These are phyloP conservation scores for Alternaria metachromatica DNA, from an alignment of 2,329 filamentous ascomycete genomes.

Conservation along the genomic window DNA sequence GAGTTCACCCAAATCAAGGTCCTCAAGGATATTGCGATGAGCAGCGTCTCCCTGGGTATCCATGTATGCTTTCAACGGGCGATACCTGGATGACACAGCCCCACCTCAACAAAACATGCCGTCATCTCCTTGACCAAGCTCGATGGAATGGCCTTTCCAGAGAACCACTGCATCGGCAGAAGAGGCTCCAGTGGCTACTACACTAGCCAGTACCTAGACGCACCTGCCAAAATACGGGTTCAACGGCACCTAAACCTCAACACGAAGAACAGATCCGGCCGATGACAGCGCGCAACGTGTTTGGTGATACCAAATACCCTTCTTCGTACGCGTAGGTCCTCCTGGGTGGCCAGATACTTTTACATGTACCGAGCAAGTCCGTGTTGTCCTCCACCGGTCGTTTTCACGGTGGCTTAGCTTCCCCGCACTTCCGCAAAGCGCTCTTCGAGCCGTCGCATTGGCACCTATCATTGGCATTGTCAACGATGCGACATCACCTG, in stretches of 20 bases:
- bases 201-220: background rate
- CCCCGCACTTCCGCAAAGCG: slow-evolving; percentile 5
- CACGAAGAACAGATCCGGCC: background rate
- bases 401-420: slow-evolving; percentile 1
- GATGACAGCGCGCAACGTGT: background rate
- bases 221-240: background rate
- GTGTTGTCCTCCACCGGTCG: background rate
- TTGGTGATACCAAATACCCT: background rate
- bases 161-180: background rate
- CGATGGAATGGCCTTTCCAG: background rate
- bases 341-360: background rate
- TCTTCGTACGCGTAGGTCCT: background rate
- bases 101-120: background rate
- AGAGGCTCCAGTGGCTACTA: background rate
- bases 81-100: background rate
- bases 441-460: background rate
- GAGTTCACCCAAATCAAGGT: background rate
- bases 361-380: background rate
- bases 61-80: background rate
- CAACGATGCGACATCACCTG: background rate
- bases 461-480: background rate
- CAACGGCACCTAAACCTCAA: background rate
- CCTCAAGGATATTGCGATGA: background rate
- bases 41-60: background rate
- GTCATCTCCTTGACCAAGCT: background rate